phyloP scores from a whole-genome alignment of 2,329 filamentous ascomycete species.

The Fusarium robinianum region DNA sequence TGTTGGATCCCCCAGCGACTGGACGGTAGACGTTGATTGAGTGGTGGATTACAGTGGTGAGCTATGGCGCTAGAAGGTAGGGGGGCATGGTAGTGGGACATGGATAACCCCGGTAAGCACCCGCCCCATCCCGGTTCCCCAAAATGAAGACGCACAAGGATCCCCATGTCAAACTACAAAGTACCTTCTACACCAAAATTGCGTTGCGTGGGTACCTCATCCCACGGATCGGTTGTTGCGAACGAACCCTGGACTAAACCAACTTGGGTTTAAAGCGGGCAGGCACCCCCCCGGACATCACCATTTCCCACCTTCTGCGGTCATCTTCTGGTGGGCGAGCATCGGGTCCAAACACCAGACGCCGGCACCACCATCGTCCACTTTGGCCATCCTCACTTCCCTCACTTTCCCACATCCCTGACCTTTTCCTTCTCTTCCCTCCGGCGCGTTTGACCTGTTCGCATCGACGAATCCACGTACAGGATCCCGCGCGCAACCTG shows the following conservation, averaged over 20 bases:
- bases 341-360: conserved; percentile 36
- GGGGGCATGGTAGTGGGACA: conserved; percentile 4
- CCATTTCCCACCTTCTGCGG: conserved; percentile 31
- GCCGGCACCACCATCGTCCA: conserved; percentile 26
- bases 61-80: conserved; percentile 21
- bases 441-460: conserved; percentile 5
- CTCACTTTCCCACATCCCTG: conserved; percentile 26
- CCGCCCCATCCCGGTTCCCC: conserved; percentile 36
- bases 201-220: conserved; percentile 16
- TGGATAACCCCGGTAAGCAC: conserved; percentile 24
- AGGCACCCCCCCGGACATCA: conserved; percentile 31
- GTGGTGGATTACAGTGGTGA: conserved; percentile 24
- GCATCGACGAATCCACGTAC: conserved; percentile 4
- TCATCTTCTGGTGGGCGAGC: conserved; percentile 24
- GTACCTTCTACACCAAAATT: conserved; percentile 19
- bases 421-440: conserved; percentile 10
- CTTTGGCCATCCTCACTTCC: conserved; percentile 26
- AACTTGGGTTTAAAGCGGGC: conserved; percentile 6
- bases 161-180: conserved; percentile 12
- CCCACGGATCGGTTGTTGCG: conserved; percentile 15
- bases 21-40: conserved; percentile 13
- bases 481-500: background rate
- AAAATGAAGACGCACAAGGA: conserved; percentile 35
- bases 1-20: background rate
- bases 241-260: conserved; percentile 21